phyloP scores from a whole-genome alignment of 805 yeast genomes.

The Gaillardinia entomophila region DNA sequence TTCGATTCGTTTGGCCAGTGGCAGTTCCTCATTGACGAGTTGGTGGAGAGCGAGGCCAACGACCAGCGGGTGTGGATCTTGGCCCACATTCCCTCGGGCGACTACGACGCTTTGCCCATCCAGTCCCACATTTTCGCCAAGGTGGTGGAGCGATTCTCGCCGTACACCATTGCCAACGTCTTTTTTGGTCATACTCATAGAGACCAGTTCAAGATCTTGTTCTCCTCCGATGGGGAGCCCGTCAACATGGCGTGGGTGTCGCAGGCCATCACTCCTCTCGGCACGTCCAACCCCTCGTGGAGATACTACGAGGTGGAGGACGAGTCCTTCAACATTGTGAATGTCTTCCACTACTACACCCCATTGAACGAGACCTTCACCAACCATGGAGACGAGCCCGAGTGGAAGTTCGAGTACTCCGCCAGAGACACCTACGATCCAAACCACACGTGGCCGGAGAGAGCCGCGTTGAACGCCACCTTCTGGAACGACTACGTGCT shows the following conservation, averaged over 20 bases:
- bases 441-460: conserved; percentile 48
- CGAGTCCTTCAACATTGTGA: conserved; percentile 53
- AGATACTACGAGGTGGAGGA: conserved; percentile 65
- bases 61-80: conserved; percentile 70
- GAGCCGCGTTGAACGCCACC: conserved; percentile 58
- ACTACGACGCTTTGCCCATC: conserved; percentile 52
- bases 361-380: conserved; percentile 51
- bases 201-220: conserved; percentile 60
- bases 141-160: conserved; percentile 62
- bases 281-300: conserved; percentile 63
- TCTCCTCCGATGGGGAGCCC: conserved; percentile 43
- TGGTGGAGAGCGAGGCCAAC: conserved; percentile 50
- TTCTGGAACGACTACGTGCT: conserved; percentile 60
- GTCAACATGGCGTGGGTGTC: conserved; percentile 58
- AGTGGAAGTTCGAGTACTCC: conserved; percentile 60
- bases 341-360: conserved; percentile 55
- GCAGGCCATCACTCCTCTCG: conserved; percentile 61
- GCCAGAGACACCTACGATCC: conserved; percentile 55
- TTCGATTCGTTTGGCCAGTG: conserved; percentile 62
- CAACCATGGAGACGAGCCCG: conserved; percentile 50
- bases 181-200: conserved; percentile 70
- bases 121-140: conserved; percentile 51
- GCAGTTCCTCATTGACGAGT: conserved; percentile 55
- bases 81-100: conserved; percentile 61
- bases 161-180: conserved; percentile 60